A percentile compares a stretch with the other conserved stretches of the same genome.
Conservation (phyloP, 2,329 filamentous ascomycete species). For the Pseudopithomyces chartarum region DNA sequence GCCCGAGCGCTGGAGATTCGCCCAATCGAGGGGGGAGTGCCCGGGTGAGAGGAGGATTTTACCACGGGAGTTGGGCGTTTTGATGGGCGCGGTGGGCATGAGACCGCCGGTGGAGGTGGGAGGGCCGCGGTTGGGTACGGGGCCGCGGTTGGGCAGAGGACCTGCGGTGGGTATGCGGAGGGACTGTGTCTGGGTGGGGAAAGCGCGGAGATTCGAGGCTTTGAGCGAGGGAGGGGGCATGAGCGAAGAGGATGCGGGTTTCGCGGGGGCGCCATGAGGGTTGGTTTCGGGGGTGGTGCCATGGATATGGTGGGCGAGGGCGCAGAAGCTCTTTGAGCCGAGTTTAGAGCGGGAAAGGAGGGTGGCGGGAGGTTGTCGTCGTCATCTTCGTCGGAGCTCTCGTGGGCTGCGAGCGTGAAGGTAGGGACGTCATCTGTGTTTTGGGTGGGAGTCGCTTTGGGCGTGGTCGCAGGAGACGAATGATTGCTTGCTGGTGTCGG, state of each 20-base stretch:
- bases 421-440: slow-evolving; percentile 31
- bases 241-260: slow-evolving; percentile 29
- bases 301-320: slow-evolving; percentile 22
- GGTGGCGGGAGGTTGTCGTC: slow-evolving; percentile 44
- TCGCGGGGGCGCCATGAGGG: slow-evolving; percentile 44
- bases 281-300: slow-evolving; percentile 22
- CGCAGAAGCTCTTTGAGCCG: slow-evolving; percentile 50
- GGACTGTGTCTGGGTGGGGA: slow-evolving; percentile 33
- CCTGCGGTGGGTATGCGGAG: slow-evolving; percentile 52
- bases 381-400: slow-evolving; percentile 37
- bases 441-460: slow-evolving; percentile 31
- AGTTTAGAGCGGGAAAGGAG: slow-evolving; percentile 53
- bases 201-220: slow-evolving; percentile 41
- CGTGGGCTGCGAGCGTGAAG: slow-evolving; percentile 44
- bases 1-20: slow-evolving; percentile 77
- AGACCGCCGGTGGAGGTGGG: slow-evolving; percentile 49
- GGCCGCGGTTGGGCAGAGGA: slow-evolving; percentile 54
- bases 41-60: slow-evolving; percentile 86
- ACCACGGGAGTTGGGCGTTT: slow-evolving; percentile 52
- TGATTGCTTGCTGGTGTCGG: not conserved
- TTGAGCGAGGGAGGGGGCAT: slow-evolving; percentile 44
- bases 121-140: slow-evolving; percentile 48
- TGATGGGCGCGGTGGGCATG: slow-evolving; percentile 31
- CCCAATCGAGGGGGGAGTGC: slow-evolving; percentile 96
- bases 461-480: slow-evolving; percentile 38